Evolutionary conservation across 2,329 filamentous ascomycete genomes (phyloP), one percentile per base, ranked within the genome.

Genomic region (Ophiostoma pallidulum): DNA sequence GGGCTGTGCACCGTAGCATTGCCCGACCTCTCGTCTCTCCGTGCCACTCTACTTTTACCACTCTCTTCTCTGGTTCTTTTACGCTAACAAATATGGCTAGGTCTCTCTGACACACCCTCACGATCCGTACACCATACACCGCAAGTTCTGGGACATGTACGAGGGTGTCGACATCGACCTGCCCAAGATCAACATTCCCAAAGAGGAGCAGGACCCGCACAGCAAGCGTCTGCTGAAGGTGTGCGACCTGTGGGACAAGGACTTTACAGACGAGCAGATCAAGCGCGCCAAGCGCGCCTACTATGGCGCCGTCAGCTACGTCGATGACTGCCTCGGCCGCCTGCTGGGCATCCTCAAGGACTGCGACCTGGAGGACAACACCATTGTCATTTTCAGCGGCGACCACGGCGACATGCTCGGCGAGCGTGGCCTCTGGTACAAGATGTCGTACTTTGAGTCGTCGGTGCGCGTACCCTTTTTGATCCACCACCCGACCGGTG

Each of bases 341-440:
- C 75, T 96, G 29, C 71, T 95, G 20, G 72, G 79, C 52, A 83
- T 86, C 0, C 71, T 96, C 16, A 84, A 89, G 63, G 76, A 88
- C 51, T 91, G 87, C 60, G 78, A 82, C 7, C 72, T 96, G 38
- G 82, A 82, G 51, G 80, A 94, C 29, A 80, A 95, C 66, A 96
- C 90, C 12, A 89, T 95, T 57, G 73, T 96, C 58, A 81, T 96
- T 55, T 96, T 96, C 68, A 90, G 84, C 50, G 89, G 90, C 38
- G 90, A 96, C 62, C 90, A 96, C 60, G 90, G 90, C 48, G 90
- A 96, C 65, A 96, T 96, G 90, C 77, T 96, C 8, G 90, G 90
- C 50, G 90, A 96, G 71, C 82, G 88, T 45, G 85, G 86, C 6
- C 71, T 96, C 40, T 96, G 90, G 90, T 78, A 62, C 56, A 96